Evolutionary conservation across 2,329 filamentous ascomycete genomes (phyloP), one percentile per base, ranked within the genome.

Genomic region (Xylaria polymorpha): DNA sequence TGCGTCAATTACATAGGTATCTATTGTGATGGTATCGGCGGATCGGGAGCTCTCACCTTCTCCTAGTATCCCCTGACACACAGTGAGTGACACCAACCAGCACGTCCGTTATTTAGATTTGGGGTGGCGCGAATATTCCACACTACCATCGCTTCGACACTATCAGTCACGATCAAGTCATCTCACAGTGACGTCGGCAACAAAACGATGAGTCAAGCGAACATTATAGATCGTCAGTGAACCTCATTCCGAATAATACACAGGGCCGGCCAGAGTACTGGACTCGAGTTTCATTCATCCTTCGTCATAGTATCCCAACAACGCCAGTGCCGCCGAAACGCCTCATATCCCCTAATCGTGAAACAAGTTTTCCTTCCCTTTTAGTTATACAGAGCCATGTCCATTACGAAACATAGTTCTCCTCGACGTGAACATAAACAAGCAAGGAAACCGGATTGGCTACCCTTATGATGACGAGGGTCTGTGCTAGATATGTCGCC

Each of bases 361-460:
- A 62, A 61, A 44, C 35, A 50, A 61, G 48, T 57, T 59, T 69
- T 67, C 67, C 7, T 63, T 62, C 64, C 14, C 37, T 15, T 39
- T 39, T 46, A 60, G 44, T 71, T 66, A 46, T 72, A 71, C 62
- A 72, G 66, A 68, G 53, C 56, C 67, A 53, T 68, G 59, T 55
- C 44, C 39, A 37, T 39, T 12, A n/a, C 4, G 6, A 35, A 6
- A 37, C 46, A 56, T 7, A 6, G 25, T 44, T 35, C 67, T 29
- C 43, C 8, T 64, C 37, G 35, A 35, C 25, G 37, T 41, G 39
- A 62, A 68, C 39, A 59, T 57, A 15, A 56, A 61, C 50, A 29
- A 62, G 20, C 50, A 29, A 62, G 20, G 18, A 43, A 51, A 44
- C 22, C n/a, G 9, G 7, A 18, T 29, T 10, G 15, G 32, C 6